phyloP scores from a whole-genome alignment of 495 filamentous ascomycete species.

The Hypoxylon fragiforme region DNA sequence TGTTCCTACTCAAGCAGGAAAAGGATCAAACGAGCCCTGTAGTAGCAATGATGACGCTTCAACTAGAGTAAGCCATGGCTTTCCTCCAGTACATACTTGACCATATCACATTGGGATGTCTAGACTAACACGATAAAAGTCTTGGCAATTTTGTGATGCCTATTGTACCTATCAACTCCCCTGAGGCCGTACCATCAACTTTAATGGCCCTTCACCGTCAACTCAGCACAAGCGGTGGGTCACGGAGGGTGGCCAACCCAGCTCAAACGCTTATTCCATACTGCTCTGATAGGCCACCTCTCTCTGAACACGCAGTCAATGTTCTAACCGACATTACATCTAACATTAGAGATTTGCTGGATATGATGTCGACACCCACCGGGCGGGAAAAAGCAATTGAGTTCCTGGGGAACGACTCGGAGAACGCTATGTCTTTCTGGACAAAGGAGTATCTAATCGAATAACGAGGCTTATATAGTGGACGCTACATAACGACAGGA shows the following conservation, averaged over 20 bases:
- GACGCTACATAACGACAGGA: too few species aligned
- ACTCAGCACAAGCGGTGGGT: constrained; percentile 9
- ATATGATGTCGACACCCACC: constrained; percentile 38
- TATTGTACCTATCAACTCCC: constrained; percentile 41
- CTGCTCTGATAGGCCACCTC: constrained; percentile 41
- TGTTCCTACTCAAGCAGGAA: constrained; percentile 53
- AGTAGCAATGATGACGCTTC: constrained; percentile 46
- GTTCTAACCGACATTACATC: constrained; percentile 55
- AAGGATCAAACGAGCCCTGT: constrained; percentile 36
- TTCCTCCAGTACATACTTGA: background rate
- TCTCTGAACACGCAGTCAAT: constrained; percentile 49
- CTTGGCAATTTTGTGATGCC: constrained; percentile 37
- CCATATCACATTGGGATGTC: background rate
- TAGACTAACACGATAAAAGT: constrained; percentile 24
- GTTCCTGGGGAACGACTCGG: constrained; percentile 41
- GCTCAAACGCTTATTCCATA: constrained; percentile 49
- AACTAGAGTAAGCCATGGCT: constrained; percentile 41
- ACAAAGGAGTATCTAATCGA: constrained; percentile 44
- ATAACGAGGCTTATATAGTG: too few species aligned
- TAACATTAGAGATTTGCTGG: constrained; percentile 52
- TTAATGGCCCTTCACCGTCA: constrained; percentile 39
- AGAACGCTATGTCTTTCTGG: constrained; percentile 52
- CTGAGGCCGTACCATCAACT: constrained; percentile 27
- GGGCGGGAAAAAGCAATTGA: constrained; percentile 43
- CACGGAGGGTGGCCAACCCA: constrained; percentile 20